Conservation (phyloP, 495 filamentous ascomycete species). For the Lophiostoma macrostomum region DNA sequence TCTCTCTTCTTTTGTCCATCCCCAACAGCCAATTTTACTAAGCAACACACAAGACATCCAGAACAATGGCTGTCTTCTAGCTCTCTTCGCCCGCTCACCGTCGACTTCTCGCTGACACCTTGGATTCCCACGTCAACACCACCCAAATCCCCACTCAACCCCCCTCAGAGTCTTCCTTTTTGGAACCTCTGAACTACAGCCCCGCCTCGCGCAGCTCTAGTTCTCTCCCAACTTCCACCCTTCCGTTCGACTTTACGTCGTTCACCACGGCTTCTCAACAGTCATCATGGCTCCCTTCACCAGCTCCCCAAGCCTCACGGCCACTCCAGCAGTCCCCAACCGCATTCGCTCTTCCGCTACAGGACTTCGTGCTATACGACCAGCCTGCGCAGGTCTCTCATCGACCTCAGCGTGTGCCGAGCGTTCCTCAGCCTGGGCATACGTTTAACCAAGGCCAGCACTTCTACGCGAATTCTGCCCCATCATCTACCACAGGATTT, state of each 20-base stretch:
- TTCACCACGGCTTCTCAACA: slow-evolving; percentile 63
- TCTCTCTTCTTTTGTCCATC: slow-evolving; percentile 34
- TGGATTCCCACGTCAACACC: slow-evolving; percentile 43
- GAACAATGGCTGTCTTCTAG: slow-evolving; percentile 54
- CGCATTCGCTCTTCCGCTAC: slow-evolving; percentile 44
- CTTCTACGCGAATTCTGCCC: slow-evolving; percentile 41
- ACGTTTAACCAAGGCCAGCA: slow-evolving; percentile 38
- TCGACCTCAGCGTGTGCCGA: slow-evolving; percentile 36
- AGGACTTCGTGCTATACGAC: slow-evolving; percentile 46
- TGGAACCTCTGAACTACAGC: slow-evolving; percentile 59
- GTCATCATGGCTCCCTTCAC: slow-evolving; percentile 62
- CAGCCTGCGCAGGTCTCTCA: slow-evolving; percentile 34
- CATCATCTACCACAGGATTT: slow-evolving; percentile 33
- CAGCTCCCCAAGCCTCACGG: slow-evolving; percentile 45
- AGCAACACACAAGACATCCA: slow-evolving; percentile 42
- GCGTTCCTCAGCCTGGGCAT: slow-evolving; percentile 39
- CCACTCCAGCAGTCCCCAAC: slow-evolving; percentile 41
- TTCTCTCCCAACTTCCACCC: slow-evolving; percentile 47
- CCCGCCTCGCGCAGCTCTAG: slow-evolving; percentile 53
- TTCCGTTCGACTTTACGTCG: slow-evolving; percentile 56
- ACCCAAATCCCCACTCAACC: slow-evolving; percentile 42
- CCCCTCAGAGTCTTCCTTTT: slow-evolving; percentile 42
- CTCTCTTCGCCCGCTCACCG: slow-evolving; percentile 47
- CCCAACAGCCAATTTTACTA: slow-evolving; percentile 24
- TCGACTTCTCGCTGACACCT: slow-evolving; percentile 46